Percentiles rank a stretch among this genome's conserved stretches.
Evolutionary conservation across 2,329 filamentous ascomycete species (phyloP).

Genomic region (Penicillium sp.): DNA sequence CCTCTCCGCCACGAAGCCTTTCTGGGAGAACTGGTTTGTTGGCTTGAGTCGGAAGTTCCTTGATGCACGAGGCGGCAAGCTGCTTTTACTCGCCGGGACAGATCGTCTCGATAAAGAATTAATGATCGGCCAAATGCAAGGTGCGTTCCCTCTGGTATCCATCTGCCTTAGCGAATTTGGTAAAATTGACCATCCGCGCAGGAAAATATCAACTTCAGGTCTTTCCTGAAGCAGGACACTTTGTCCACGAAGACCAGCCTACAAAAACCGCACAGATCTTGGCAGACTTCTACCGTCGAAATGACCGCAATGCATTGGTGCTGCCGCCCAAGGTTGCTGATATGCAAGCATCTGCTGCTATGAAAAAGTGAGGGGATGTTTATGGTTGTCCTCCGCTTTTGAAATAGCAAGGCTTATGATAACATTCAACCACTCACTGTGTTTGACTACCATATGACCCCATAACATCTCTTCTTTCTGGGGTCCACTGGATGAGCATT

Average conservation of each 20-base stretch:
- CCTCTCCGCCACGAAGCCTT: conserved; percentile 77
- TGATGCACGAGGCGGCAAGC: conserved; percentile 75
- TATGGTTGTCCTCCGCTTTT: not conserved
- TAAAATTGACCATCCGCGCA: conserved; percentile 7
- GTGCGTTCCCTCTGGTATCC: conserved; percentile 47
- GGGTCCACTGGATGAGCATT: no score
- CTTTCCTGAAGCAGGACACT: conserved; percentile 92
- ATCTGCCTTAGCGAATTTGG: not conserved
- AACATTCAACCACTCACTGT: no score
- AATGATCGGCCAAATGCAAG: conserved; percentile 97
- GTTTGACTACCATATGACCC: no score
- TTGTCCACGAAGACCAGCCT: conserved; percentile 92
- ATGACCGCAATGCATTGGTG: conserved; percentile 81
- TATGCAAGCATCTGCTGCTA: conserved; percentile 51
- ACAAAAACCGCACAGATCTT: conserved; percentile 83
- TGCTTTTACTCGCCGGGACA: conserved; percentile 82
- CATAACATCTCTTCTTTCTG: no score
- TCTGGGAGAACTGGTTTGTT: conserved; percentile 93
- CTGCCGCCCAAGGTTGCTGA: conserved; percentile 90
- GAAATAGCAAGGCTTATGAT: not conserved
- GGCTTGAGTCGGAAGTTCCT: conserved; percentile 89
- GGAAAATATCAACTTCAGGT: conserved; percentile 94
- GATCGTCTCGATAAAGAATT: conserved; percentile 88
- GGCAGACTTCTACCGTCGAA: conserved; percentile 88
- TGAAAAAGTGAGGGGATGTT: conserved; percentile 36